Evolutionary conservation across 495 filamentous ascomycete genomes (phyloP), one percentile per base, ranked within the genome.

Genomic region (Pseudomonodictys pantanalensis): DNA sequence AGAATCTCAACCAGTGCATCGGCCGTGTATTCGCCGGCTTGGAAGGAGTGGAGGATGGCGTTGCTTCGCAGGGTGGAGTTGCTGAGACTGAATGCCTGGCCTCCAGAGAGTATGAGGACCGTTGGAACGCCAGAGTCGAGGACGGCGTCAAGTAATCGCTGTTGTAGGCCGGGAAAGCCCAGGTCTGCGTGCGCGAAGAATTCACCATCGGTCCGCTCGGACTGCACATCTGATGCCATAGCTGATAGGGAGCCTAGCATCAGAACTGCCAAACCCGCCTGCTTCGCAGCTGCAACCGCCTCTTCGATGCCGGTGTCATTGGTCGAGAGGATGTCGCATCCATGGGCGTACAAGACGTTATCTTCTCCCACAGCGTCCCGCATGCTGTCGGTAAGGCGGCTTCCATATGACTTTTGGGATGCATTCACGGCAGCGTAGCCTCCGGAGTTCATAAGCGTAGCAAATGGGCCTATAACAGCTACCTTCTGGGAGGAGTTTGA

Each of bases 1-100:
- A 84, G 72, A 12, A 84, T 73, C 48, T 83, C 78, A 0, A 79
- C 83, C 32, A 87, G 75, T 41, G 78, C 80, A 64, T 86, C 84
- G 42, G 46, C 53, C 10, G 44, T 17, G n/a, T 56, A 45, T 24
- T 56, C 43, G 6, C 53, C 53, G 7, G 46, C 43, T 11, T 20
- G 29, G 12, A 17, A 52, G 18, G 44, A 12, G 9, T 52, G 43
- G 9, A 56, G 18, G n/a, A 56, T 26, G 8, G 44, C 53, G 12
- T 43, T 30, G 32, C 8, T 8, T 35, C 32, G 7, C 32, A 35
- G 32, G 7, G 32, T 35, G 7, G 32, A 35, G 32, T 35, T 35
- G 8, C 8, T 35, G 8, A 35, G 15, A 35, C 7, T 15, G 32
- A 35, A 35, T 15, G 32, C 7, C 32, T 35, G 32, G 8, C 32